These are phyloP conservation scores for Cystofilobasidium capitatum DNA, from an alignment of 768 basidiomycete genomes.

Conservation along the genomic window DNA sequence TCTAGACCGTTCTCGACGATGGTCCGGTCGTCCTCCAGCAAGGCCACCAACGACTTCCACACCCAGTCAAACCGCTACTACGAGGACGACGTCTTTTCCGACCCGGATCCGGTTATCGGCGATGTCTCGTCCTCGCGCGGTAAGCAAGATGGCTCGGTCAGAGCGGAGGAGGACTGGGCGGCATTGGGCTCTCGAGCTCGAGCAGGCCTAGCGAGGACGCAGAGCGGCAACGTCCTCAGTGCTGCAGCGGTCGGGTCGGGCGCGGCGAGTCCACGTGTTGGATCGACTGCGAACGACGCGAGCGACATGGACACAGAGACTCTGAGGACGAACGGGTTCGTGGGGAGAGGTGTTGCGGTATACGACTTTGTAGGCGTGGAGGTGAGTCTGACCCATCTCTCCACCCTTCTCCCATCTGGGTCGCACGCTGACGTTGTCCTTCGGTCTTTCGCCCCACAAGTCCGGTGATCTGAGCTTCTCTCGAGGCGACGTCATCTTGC, in stretches of 20 bases:
- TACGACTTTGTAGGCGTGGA: conserved; percentile 12
- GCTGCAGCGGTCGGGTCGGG: not conserved
- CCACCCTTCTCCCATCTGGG: not conserved
- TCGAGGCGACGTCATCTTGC: conserved; percentile 16
- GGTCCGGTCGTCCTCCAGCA: conserved; percentile 1
- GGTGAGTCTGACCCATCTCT: not conserved
- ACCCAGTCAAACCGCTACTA: not conserved
- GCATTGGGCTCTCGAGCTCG: conserved; percentile 10
- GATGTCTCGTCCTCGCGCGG: not conserved
- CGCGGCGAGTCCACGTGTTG: conserved; percentile 2
- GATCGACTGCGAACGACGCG: not conserved
- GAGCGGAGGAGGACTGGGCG: conserved; percentile 19
- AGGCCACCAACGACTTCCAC: not conserved
- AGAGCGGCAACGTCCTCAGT: conserved; percentile 7
- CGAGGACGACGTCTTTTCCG: not conserved
- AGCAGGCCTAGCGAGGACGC: conserved; percentile 9
- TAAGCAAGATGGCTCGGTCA: not conserved
- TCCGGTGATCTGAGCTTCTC: conserved; percentile 10
- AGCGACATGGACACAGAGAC: not conserved
- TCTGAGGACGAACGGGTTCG: not conserved
- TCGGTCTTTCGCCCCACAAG: not conserved
- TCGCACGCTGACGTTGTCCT: not conserved
- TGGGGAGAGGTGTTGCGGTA: conserved; percentile 10
- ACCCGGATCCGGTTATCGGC: not conserved
- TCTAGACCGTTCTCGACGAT: conserved; percentile 6